Percentiles rank a stretch among this genome's conserved stretches.
These are phyloP conservation scores for Phaffomyces antillensis DNA, from an alignment of 805 yeast genomes.

Conservation along the genomic window DNA sequence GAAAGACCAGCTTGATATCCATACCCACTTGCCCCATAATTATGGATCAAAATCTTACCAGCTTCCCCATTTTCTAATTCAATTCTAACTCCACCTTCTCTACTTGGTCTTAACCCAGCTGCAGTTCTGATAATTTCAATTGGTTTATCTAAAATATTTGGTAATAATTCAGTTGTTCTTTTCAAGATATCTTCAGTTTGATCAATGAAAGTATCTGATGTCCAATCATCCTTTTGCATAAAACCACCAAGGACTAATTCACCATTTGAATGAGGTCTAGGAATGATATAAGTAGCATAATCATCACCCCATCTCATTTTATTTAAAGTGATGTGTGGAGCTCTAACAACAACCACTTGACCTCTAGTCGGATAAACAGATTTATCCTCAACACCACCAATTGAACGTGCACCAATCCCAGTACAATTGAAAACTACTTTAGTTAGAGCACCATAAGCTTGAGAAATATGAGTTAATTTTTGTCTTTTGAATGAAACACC, in stretches of 20 bases:
- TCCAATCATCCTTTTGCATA: conserved; percentile 56
- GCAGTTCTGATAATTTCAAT: conserved; percentile 55
- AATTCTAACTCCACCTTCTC: conserved; percentile 70
- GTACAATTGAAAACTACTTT: conserved; percentile 65
- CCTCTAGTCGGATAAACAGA: conserved; percentile 70
- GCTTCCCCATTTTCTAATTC: conserved; percentile 42
- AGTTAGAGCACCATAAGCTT: conserved; percentile 35
- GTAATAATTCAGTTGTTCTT: conserved; percentile 47
- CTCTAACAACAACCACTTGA: conserved; percentile 66
- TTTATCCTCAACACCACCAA: conserved; percentile 61
- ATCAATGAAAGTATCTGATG: conserved; percentile 46
- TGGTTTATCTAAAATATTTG: conserved; percentile 38
- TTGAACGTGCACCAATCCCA: conserved; percentile 58
- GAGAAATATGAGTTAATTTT: conserved; percentile 45
- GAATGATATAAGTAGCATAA: conserved; percentile 62
- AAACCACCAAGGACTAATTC: conserved; percentile 74
- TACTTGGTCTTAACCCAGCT: conserved; percentile 71
- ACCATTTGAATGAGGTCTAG: conserved; percentile 59
- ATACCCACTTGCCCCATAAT: conserved; percentile 64
- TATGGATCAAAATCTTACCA: conserved; percentile 49
- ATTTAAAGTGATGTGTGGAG: conserved; percentile 61
- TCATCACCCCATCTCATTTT: conserved; percentile 53
- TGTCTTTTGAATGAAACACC: conserved; percentile 49
- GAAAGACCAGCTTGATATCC: conserved; percentile 65
- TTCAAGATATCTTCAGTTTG: conserved; percentile 56